Conservation (phyloP, 305 asterid species). For the Fraxinus floribunda region DNA sequence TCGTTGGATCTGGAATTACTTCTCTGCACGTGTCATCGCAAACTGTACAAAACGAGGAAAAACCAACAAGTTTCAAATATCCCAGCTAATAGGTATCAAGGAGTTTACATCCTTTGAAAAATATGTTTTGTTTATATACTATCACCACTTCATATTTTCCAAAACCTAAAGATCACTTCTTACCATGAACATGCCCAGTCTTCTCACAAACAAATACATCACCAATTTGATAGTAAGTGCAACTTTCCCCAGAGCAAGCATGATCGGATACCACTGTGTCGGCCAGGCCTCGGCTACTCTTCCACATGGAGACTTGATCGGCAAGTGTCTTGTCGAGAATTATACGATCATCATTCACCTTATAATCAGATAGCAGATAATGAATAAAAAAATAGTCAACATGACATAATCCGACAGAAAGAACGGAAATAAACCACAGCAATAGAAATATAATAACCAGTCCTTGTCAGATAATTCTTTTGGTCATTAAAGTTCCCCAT, state of each 20-base stretch:
- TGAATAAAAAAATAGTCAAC: background rate
- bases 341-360: conserved; percentile 86
- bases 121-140: background rate
- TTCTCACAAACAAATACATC: conserved; percentile 93
- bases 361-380: conserved; percentile 18
- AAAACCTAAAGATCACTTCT: conserved; percentile 9
- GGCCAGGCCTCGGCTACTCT: conserved; percentile 78
- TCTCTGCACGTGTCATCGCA: conserved; percentile 93
- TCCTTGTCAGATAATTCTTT: background rate
- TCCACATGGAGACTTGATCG: conserved; percentile 95
- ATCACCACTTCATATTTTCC: background rate
- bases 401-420: background rate
- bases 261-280: conserved; percentile 68
- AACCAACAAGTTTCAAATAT: conserved; percentile 4
- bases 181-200: conserved; percentile 95
- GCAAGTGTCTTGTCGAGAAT: conserved; percentile 89
- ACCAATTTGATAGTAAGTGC: conserved; percentile 75
- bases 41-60: conserved; percentile 46
- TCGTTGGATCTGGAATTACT: conserved; percentile 63
- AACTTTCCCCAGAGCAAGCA: conserved; percentile 81
- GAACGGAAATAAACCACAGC: background rate
- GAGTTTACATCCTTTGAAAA: background rate
- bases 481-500: background rate
- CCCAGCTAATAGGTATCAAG: background rate
- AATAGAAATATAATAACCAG: background rate